phyloP scores from a whole-genome alignment of 2,329 filamentous ascomycete species.

The Penicillium aurantiogriseum region DNA sequence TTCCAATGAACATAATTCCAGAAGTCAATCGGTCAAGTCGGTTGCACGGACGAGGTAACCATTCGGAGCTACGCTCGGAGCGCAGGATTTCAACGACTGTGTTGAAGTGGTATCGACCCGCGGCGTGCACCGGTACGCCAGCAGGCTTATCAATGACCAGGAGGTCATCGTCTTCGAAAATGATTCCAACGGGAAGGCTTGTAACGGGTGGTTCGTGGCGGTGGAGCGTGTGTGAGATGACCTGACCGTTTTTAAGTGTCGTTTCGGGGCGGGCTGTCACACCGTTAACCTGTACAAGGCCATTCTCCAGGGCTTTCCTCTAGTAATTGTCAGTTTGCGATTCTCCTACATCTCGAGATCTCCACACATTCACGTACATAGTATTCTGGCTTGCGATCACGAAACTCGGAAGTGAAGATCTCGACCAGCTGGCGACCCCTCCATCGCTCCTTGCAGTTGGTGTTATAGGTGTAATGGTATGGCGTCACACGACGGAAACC shows the following conservation, averaged over 20 bases:
- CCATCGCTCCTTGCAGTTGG: constrained; percentile 76
- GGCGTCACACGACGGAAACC: constrained; percentile 55
- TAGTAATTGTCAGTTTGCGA: constrained; percentile 29
- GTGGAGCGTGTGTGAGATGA: constrained; percentile 90
- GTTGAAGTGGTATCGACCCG: constrained; percentile 94
- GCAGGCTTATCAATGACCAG: constrained; percentile 97
- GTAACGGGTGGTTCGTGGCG: constrained; percentile 94
- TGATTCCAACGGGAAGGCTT: constrained; percentile 71
- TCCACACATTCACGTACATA: constrained; percentile 63
- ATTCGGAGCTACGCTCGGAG: constrained; percentile 62
- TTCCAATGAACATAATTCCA: constrained; percentile 97
- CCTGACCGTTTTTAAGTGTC: constrained; percentile 79
- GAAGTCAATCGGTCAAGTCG: constrained; percentile 91
- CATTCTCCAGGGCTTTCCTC: constrained; percentile 74
- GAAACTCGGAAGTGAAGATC: constrained; percentile 87
- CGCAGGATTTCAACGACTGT: constrained; percentile 91
- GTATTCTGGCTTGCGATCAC: constrained; percentile 81
- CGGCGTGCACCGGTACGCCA: constrained; percentile 91
- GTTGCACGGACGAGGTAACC: constrained; percentile 74
- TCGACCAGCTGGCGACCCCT: constrained; percentile 76
- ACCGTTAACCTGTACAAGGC: constrained; percentile 77
- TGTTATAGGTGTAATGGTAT: constrained; percentile 50
- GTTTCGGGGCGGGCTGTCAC: constrained; percentile 66
- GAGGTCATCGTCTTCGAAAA: constrained; percentile 90
- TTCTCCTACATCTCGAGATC: not conserved